Evolutionary conservation across 805 yeast genomes (phyloP), one percentile per base, ranked within the genome.

Genomic region (Starmerella geochares): DNA sequence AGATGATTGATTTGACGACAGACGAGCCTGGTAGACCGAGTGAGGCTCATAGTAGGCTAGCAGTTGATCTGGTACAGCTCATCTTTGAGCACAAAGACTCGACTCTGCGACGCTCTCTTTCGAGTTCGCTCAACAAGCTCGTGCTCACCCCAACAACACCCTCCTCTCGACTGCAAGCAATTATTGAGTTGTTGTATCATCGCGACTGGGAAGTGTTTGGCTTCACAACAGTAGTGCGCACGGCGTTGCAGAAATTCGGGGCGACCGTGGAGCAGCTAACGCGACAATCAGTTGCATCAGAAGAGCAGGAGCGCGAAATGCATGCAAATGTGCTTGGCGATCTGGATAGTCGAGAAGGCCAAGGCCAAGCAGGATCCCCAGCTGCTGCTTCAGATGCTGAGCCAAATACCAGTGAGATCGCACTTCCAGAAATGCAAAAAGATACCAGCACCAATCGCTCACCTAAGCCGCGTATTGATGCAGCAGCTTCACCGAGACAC

Each of bases 1-100:
- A 85, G 58, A 65, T 90, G 42, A 69, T 83, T 21, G 78, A 79
- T 59, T 86, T 96, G 95, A 82, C 94, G 17, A 90, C 86, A 62
- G 39, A 28, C 24, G 45, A 39, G 16, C 46, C 46, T 14, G 20
- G 3, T 4, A 21, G 19, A 14, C 33, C 39, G 25, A 32, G 27
- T n/a, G 29, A 37, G 13, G 43, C 59, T 13, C 58, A 56, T 42
- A 44, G 47, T 10, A 20, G 41, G 29, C 37, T 56, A 4, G 56
- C 53, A 2, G 24, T 6, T 9, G 38, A 33, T 10, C 25, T 56
- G 4, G 20, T 54, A 10, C 17, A 19, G 42, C 37, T 48, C 8
- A 5, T 48, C 3, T 21, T 27, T 16, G 21, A 17, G 5, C 6
- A 40, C 19, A 23, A n/a, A 9, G 49, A 35, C 19, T n/a, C 46